Evolutionary conservation across 129 eudicot genomes (phyloP).

Genomic region (Helichrysum umbraculigerum): DNA sequence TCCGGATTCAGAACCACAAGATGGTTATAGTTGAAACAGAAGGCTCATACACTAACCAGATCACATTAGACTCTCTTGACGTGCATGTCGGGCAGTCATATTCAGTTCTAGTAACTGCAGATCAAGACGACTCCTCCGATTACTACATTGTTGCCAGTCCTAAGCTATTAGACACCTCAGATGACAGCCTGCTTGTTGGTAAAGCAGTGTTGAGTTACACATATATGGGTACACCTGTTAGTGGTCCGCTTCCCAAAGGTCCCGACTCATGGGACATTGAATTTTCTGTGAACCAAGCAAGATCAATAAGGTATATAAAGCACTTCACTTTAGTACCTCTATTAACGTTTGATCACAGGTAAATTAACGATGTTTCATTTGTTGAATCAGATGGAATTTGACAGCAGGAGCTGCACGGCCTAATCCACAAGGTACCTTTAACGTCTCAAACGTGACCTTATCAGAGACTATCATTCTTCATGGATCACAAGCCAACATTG

Average conservation of each 20-base stretch:
- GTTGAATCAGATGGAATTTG: constrained; percentile 63
- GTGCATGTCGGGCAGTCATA: constrained; percentile 80
- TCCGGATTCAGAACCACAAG: constrained; percentile 62
- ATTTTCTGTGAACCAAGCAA: constrained; percentile 73
- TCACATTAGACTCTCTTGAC: constrained; percentile 61
- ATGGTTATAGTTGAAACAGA: constrained; percentile 79
- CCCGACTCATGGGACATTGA: constrained; percentile 65
- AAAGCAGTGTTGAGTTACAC: constrained; percentile 65
- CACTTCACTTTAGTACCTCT: no score
- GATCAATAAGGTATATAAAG: constrained; percentile 51
- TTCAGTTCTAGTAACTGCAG: constrained; percentile 63
- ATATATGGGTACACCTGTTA: constrained; percentile 31
- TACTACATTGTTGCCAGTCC: constrained; percentile 73
- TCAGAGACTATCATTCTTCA: constrained; percentile 65
- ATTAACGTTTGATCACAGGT: no score
- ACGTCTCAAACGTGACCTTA: constrained; percentile 68
- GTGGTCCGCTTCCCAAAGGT: constrained; percentile 56
- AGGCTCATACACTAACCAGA: constrained; percentile 87
- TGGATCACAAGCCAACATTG: constrained; percentile 47
- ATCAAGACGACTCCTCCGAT: constrained; percentile 62
- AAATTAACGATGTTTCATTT: background rate
- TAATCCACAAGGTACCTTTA: constrained; percentile 83
- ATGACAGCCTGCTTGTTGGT: constrained; percentile 47
- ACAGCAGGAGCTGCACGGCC: constrained; percentile 86
- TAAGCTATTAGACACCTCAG: constrained; percentile 39